Evolutionary conservation across 768 basidiomycete genomes (phyloP), one percentile per base, ranked within the genome.

Genomic region (Trametes punicea): DNA sequence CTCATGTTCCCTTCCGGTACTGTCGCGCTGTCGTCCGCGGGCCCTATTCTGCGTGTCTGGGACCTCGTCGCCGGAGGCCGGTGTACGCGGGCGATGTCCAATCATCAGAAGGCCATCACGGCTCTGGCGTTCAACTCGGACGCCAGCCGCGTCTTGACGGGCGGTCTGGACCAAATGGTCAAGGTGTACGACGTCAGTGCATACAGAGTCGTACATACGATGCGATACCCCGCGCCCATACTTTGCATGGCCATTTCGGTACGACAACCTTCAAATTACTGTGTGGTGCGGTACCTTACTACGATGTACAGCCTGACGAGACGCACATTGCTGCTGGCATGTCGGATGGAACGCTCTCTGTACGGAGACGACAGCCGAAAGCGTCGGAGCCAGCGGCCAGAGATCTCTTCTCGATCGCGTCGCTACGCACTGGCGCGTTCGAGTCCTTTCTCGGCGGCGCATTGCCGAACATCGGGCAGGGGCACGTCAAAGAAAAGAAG

Each of bases 21-120:
- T 0, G 78, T 88, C 45, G 93, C 85, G 0, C 64, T 98, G 23
- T 92, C 93, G 6, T 82, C 92, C 4, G 87, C 94, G 9, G 97
- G 96, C 0, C 91, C 96, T 1, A 95, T 98, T 56, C 74, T 98
- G 48, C 83, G 93, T 20, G 85, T 93, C 4, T 99, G 97, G 95
- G 97, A 99, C 71, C 74, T 99, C 47, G 86, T 95, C 18, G 89
- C 90, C 0, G 93, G 93, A 11, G 93, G 91, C 13, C 83, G 87
- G 40, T 98, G 96, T 71, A 79, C 89, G 3, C 82, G 90, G 44
- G 96, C 97, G 9, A 68, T 98, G 60, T 96, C 93, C 31, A 98
- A 98, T 74, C 97, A 99, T 69, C 96, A 98, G 73, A 99, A 99
- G 75, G 94, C 97, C 2, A 83, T 99, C 53, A 98, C 96, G 0